These are phyloP conservation scores for Pugionium dolabratum DNA, from an alignment of 345 rosid species.

Conservation along the genomic window DNA sequence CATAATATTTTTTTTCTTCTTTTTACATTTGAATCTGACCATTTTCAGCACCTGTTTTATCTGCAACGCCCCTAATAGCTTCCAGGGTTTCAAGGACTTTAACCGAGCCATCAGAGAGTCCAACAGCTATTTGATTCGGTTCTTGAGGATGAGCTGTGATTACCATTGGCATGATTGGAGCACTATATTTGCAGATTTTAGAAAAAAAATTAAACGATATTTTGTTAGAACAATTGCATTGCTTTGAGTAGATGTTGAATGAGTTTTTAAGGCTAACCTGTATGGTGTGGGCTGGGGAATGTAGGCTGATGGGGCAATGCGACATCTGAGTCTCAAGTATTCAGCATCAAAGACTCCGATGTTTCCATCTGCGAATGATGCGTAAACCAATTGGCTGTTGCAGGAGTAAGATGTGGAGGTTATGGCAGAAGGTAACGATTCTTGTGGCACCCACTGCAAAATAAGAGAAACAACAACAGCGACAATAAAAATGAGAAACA, in stretches of 20 bases:
- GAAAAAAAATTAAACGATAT: background rate
- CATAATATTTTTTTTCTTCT: too few species aligned
- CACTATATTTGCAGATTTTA: conserved; percentile 48
- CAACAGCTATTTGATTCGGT: conserved; percentile 72
- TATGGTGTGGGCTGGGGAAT: conserved; percentile 51
- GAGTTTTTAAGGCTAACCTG: conserved; percentile 48
- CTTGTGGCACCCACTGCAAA: conserved; percentile 81
- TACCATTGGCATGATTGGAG: conserved; percentile 64
- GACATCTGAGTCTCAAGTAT: conserved; percentile 67
- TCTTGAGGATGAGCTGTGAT: conserved; percentile 80
- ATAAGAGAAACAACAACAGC: too few species aligned
- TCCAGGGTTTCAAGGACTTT: conserved; percentile 86
- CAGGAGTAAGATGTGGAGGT: conserved; percentile 74
- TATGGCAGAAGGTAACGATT: conserved; percentile 63
- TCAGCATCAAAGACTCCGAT: conserved; percentile 80
- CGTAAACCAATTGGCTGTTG: conserved; percentile 74
- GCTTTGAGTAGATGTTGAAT: too few species aligned
- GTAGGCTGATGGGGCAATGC: conserved; percentile 66
- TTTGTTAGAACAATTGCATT: too few species aligned
- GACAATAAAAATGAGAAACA: background rate
- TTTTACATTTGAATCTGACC: conserved; percentile 17
- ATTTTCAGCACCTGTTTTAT: conserved; percentile 59
- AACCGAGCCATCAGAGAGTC: conserved; percentile 76
- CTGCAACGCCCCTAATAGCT: conserved; percentile 55
- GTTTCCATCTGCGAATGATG: conserved; percentile 69